Conservation (phyloP, 2,329 filamentous ascomycete species). For the Colletotrichum camelliae region DNA sequence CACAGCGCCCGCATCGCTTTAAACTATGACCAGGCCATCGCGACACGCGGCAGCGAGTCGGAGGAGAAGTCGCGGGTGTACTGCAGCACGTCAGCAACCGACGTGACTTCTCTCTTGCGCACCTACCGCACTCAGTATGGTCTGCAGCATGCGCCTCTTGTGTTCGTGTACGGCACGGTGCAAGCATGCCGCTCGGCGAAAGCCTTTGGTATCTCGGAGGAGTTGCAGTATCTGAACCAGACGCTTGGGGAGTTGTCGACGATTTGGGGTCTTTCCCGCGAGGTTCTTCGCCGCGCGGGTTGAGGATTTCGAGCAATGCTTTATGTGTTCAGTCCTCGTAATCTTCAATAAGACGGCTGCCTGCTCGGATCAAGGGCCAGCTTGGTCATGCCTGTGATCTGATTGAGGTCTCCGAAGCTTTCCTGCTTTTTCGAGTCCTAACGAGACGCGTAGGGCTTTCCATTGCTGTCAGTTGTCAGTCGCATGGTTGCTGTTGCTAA, state of each 20-base stretch:
- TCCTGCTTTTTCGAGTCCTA: no score
- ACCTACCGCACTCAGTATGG: slow-evolving; percentile 27
- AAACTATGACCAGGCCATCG: slow-evolving; percentile 25
- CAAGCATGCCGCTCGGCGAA: slow-evolving; percentile 24
- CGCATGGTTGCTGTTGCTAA: no score
- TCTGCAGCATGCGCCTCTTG: slow-evolving; percentile 25
- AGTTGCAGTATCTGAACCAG: background rate
- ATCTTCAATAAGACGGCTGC: no score
- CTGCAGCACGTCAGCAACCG: slow-evolving; percentile 25
- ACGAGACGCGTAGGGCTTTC: no score
- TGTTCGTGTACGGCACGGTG: slow-evolving; percentile 28
- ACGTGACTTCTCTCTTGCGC: slow-evolving; percentile 25
- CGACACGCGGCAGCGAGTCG: background rate
- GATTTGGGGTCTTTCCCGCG: background rate
- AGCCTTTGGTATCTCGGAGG: background rate
- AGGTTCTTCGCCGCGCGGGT: background rate
- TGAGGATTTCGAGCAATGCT: background rate
- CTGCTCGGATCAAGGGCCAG: no score
- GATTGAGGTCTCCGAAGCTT: no score
- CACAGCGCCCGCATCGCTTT: slow-evolving; percentile 29
- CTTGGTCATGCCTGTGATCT: no score
- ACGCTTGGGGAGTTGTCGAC: background rate
- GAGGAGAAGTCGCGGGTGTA: slow-evolving; percentile 1
- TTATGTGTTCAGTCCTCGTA: no score
- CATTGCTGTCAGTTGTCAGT: no score